Conservation (phyloP, 306 rosid genomes). For the Hippophae rhamnoides region DNA sequence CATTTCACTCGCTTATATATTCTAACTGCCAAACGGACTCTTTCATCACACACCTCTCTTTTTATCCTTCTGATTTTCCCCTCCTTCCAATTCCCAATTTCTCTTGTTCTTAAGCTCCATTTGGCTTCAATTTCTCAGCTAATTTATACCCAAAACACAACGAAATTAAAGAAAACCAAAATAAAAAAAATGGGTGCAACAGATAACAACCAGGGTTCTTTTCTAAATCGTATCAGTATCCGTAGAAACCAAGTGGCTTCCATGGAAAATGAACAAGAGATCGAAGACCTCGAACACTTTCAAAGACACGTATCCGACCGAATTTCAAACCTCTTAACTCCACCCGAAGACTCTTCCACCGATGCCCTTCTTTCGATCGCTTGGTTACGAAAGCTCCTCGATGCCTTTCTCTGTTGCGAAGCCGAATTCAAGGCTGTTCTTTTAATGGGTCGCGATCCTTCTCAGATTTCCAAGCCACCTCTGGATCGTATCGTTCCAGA, state of each 20-base stretch:
- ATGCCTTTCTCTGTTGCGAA: slow-evolving; percentile 78
- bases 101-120: not conserved
- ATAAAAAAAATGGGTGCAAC: slow-evolving; percentile 56
- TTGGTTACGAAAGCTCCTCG: slow-evolving; percentile 69
- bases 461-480: slow-evolving; percentile 60
- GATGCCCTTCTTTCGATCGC: slow-evolving; percentile 53
- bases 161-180: not conserved
- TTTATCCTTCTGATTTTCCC: not conserved
- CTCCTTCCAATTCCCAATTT: not conserved
- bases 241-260: slow-evolving; percentile 81
- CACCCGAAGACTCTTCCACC: slow-evolving; percentile 32
- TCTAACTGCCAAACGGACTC: slow-evolving; percentile 24
- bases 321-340: slow-evolving; percentile 42
- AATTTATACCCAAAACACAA: not conserved
- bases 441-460: slow-evolving; percentile 61
- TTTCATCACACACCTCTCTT: slow-evolving; percentile 16
- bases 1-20: slow-evolving; percentile 19
- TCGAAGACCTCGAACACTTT: slow-evolving; percentile 76
- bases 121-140: not conserved
- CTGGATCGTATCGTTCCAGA: slow-evolving; percentile 73
- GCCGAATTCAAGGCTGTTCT: slow-evolving; percentile 83
- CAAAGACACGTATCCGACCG: slow-evolving; percentile 70
- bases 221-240: slow-evolving; percentile 81
- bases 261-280: slow-evolving; percentile 81
- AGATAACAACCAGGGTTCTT: slow-evolving; percentile 59